Percentiles rank a stretch among this genome's conserved stretches.
phyloP scores from a whole-genome alignment of 2,329 filamentous ascomycete species.

The Colletotrichum truncatum region DNA sequence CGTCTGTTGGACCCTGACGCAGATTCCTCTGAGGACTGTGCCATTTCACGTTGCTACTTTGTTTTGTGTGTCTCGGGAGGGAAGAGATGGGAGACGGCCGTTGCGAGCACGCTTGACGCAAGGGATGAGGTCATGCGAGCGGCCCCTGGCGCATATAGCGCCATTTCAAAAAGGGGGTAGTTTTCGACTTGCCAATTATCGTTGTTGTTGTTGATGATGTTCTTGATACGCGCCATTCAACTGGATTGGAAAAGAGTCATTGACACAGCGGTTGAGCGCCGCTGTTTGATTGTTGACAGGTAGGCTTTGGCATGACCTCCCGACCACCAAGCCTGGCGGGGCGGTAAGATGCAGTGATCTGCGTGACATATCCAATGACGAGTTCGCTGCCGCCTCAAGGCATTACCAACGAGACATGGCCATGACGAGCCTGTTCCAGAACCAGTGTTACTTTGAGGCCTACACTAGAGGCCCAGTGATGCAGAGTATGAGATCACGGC shows the following conservation, averaged over 20 bases:
- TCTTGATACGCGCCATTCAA: background rate
- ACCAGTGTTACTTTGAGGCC: background rate
- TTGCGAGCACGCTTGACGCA: constrained; percentile 22
- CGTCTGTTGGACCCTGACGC: constrained; percentile 12
- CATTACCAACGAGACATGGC: constrained; percentile 2
- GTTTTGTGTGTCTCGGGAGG: constrained; percentile 14
- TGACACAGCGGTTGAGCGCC: constrained; percentile 14
- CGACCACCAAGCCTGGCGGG: background rate
- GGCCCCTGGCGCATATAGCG: constrained; percentile 1
- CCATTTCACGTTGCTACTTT: background rate
- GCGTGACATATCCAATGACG: constrained; percentile 8
- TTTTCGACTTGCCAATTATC: background rate
- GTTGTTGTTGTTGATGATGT: background rate
- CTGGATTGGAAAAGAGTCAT: background rate
- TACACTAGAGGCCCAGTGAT: background rate
- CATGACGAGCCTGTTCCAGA: background rate
- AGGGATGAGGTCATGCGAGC: constrained; percentile 18
- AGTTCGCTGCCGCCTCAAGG: constrained; percentile 15
- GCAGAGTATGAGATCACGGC: constrained; percentile 17
- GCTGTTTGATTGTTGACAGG: background rate
- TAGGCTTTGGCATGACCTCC: background rate
- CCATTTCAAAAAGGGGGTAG: background rate
- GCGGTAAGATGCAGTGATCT: constrained; percentile 11
- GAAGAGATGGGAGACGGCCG: constrained; percentile 1
- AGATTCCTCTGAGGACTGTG: background rate